Percentiles rank a stretch among this genome's conserved stretches.
Evolutionary conservation across 306 rosid species (phyloP).

Genomic region (Casuarina cunninghamiana): DNA sequence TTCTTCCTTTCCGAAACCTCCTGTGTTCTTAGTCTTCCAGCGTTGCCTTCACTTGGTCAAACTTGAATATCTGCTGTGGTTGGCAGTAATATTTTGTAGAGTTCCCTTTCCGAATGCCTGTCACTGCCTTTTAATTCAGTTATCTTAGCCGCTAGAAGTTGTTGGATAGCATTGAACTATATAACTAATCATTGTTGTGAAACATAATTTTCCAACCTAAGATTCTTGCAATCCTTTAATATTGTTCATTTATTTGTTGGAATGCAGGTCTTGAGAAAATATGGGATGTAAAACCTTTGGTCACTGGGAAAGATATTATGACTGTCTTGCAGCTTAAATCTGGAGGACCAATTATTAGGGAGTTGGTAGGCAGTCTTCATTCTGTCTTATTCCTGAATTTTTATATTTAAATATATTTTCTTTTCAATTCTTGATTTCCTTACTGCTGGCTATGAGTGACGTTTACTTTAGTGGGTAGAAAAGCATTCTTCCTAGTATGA

Average conservation of each 20-base stretch:
- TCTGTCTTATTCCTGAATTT: background rate
- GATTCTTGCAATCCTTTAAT: background rate
- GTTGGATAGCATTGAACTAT: background rate
- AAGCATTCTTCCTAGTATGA: too few relatives aligned
- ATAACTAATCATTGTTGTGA: background rate
- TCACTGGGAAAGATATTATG: conserved; percentile 83
- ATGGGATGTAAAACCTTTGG: conserved; percentile 71
- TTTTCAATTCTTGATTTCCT: background rate
- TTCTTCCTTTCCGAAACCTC: background rate
- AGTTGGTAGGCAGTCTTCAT: conserved; percentile 57
- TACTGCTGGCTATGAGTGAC: too few relatives aligned
- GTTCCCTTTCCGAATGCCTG: background rate
- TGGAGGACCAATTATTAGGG: conserved; percentile 83
- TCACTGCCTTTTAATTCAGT: background rate
- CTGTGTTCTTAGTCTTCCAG: conserved; percentile 7
- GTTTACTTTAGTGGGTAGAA: too few relatives aligned
- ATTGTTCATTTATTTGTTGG: conserved; percentile 21
- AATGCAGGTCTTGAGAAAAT: conserved; percentile 66
- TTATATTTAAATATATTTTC: too few relatives aligned
- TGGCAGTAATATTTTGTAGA: background rate
- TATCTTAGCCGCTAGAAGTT: background rate
- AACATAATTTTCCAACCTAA: background rate
- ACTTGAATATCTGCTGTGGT: background rate
- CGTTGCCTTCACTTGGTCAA: background rate
- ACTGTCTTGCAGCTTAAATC: conserved; percentile 55